phyloP scores from a whole-genome alignment of 192 early-diverging fungal species.

The Endogone sp. region DNA sequence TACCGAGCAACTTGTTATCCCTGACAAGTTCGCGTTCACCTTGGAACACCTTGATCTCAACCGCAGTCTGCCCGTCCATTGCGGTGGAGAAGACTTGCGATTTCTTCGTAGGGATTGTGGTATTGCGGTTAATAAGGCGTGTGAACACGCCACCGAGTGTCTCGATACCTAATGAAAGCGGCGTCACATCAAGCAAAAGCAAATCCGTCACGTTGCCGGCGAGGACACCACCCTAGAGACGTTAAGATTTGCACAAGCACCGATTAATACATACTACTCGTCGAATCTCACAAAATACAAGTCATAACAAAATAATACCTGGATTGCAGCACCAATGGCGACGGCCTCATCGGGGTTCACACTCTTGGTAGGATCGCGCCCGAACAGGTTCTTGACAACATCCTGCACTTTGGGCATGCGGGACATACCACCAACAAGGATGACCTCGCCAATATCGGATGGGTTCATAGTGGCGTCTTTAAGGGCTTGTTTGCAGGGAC shows the following conservation, averaged over 20 bases:
- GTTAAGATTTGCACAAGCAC: not conserved
- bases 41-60: constrained; percentile 95
- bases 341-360: constrained; percentile 99
- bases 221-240: constrained; percentile 83
- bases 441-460: constrained; percentile 86
- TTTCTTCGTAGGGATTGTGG: constrained; percentile 98
- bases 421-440: constrained; percentile 96
- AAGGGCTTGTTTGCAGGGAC: constrained; percentile 88
- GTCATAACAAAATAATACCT: constrained; percentile 27
- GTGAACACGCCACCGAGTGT: constrained; percentile 94
- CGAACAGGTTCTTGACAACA: constrained; percentile 82
- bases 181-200: constrained; percentile 91
- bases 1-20: constrained; percentile 96
- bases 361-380: constrained; percentile 82
- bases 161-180: constrained; percentile 95
- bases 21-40: constrained; percentile 92
- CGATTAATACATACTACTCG: not conserved
- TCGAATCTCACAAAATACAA: not conserved
- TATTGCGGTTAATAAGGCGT: constrained; percentile 92
- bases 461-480: constrained; percentile 75
- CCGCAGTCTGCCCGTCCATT: constrained; percentile 92
- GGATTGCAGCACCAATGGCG: constrained; percentile 93
- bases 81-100: constrained; percentile 96
- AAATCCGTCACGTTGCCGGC: constrained; percentile 91
- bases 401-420: constrained; percentile 95